Conservation (phyloP, 1,284 basidiomycete species). For the Apiotrichum sp. region DNA sequence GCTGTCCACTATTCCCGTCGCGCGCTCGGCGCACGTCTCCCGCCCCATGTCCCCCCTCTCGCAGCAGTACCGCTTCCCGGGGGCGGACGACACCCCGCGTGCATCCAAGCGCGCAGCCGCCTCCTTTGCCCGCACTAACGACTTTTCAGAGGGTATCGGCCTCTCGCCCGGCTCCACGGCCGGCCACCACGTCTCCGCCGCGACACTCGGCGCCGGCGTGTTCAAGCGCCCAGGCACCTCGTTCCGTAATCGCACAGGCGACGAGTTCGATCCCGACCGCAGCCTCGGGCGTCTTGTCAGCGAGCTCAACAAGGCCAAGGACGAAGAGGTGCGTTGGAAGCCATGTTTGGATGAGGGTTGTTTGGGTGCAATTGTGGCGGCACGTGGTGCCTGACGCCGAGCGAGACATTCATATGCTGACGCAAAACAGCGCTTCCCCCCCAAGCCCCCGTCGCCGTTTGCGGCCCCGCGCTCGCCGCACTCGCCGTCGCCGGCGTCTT, state of each 20-base stretch:
- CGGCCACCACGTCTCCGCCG: conserved; percentile 75
- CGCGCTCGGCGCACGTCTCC: conserved; percentile 9
- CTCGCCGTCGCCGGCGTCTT: conserved; percentile 12
- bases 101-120: not conserved
- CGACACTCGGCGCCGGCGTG: conserved; percentile 77
- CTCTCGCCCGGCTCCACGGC: conserved; percentile 61
- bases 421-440: conserved; percentile 3
- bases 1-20: conserved; percentile 19
- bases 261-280: conserved; percentile 80
- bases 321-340: conserved; percentile 19
- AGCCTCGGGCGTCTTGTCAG: conserved; percentile 57
- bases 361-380: not conserved
- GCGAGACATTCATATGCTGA: too few species aligned
- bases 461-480: conserved; percentile 5
- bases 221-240: conserved; percentile 42
- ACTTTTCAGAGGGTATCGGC: conserved; percentile 18
- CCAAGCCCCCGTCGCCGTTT: conserved; percentile 14
- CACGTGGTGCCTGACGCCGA: too few species aligned
- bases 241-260: conserved; percentile 53
- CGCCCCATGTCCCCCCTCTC: not conserved
- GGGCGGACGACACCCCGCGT: conserved; percentile 8
- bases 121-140: conserved; percentile 1
- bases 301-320: conserved; percentile 40
- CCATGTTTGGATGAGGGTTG: too few species aligned
- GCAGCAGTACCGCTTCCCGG: not conserved